These are phyloP conservation scores for Mortierella sp. DNA, from an alignment of 371 early-diverging fungal species.

Conservation along the genomic window DNA sequence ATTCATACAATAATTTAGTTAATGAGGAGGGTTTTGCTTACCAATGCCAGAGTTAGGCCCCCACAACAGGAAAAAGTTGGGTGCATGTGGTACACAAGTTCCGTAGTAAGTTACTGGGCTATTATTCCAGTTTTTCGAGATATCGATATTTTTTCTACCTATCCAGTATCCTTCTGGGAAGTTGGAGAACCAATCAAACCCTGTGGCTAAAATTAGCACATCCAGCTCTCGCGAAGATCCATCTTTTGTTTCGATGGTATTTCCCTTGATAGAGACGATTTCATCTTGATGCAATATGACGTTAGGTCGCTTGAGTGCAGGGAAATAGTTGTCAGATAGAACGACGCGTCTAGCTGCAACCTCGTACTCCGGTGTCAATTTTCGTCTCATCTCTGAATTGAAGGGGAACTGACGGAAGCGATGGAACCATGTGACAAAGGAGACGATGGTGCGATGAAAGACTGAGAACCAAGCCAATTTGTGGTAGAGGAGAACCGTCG, in stretches of 20 bases:
- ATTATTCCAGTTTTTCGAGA: conserved; percentile 32
- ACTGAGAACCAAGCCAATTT: conserved; percentile 42
- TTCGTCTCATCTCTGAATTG: conserved; percentile 16
- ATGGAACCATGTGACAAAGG: conserved; percentile 37
- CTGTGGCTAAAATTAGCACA: conserved; percentile 43
- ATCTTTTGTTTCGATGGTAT: conserved; percentile 25
- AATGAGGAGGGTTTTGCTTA: background rate
- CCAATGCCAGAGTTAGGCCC: conserved; percentile 49
- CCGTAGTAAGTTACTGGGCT: conserved; percentile 44
- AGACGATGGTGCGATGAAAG: conserved; percentile 31
- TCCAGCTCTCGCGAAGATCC: conserved; percentile 38
- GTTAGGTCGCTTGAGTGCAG: conserved; percentile 29
- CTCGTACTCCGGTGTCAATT: conserved; percentile 42
- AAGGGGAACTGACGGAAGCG: conserved; percentile 30
- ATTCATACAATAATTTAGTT: background rate
- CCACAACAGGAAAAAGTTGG: conserved; percentile 50
- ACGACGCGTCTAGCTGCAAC: conserved; percentile 35
- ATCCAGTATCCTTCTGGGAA: conserved; percentile 28
- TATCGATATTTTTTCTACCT: conserved; percentile 33
- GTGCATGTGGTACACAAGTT: conserved; percentile 32
- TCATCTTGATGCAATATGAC: conserved; percentile 29
- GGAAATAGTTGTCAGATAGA: conserved; percentile 34
- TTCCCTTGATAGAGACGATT: conserved; percentile 24
- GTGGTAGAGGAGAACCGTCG: conserved; percentile 35
- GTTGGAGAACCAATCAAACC: conserved; percentile 36